phyloP scores from a whole-genome alignment of 805 yeast species.

The Starmerella roubikii region DNA sequence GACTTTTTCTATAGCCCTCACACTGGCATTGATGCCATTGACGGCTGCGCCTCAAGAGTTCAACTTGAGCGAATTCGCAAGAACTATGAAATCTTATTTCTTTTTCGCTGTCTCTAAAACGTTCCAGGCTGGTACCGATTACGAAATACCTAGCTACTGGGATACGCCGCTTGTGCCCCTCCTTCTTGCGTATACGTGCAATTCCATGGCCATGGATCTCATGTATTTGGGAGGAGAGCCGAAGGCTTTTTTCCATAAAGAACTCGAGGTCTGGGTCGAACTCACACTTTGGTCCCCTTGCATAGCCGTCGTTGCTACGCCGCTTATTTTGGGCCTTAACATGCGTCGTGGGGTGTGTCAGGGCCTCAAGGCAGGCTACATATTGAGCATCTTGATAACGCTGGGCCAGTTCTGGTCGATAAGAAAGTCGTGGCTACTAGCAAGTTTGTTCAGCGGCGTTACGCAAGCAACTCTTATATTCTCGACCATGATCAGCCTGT shows the following conservation, averaged over 20 bases:
- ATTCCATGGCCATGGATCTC: constrained; percentile 6
- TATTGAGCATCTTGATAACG: not conserved
- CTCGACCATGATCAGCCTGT: not conserved
- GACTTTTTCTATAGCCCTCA: not conserved
- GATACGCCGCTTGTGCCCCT: constrained; percentile 1
- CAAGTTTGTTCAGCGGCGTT: constrained; percentile 1
- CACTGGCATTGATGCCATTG: constrained; percentile 10
- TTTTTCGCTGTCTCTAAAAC: too few relatives aligned
- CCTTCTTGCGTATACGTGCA: constrained; percentile 1
- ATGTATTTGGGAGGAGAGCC: constrained; percentile 8
- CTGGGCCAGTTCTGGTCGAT: not conserved
- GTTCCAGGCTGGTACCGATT: too few relatives aligned
- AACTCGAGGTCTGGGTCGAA: not conserved
- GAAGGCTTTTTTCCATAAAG: constrained; percentile 1
- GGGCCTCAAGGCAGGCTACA: not conserved
- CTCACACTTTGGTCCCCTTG: constrained; percentile 2
- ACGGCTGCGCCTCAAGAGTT: not conserved
- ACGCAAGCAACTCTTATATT: not conserved
- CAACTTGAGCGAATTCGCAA: not conserved
- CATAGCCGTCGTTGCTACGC: not conserved
- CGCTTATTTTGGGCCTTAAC: not conserved
- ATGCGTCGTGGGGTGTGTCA: not conserved
- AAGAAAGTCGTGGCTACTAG: not conserved
- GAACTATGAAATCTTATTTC: not conserved
- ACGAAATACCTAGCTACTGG: too few relatives aligned